Evolutionary conservation across 2,329 filamentous ascomycete species (phyloP), one percentile per base, ranked within the genome.

Genomic region (Penicillium sp.): DNA sequence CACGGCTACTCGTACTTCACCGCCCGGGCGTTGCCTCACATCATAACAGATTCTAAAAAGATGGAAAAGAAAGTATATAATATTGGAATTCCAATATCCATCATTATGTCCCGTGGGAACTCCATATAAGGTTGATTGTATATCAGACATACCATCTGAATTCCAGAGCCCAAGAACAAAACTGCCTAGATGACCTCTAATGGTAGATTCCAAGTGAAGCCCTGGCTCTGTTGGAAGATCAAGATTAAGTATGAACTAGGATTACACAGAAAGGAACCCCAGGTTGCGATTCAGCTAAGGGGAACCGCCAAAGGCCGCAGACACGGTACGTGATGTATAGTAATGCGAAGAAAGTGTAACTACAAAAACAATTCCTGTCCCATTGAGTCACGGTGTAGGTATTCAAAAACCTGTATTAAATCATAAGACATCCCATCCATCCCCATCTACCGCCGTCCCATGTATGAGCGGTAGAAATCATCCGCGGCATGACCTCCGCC

Each of bases 401-500:
- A 31, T 24, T 16, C 39, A 16, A 21, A 13, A 35, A 27, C 27
- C 21, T 24, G 26, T 46, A 31, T 24, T 26, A 22, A 45, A 53
- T 53, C 50, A 53, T 53, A 45, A 53, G 21, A 35, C 29, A 14
- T 53, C 39, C 49, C 50, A 52, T 52, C 37, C 22, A 33, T 31
- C 33, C 31, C 33, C 45, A 11, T 65, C 62, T 68, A 89, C 75
- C 88, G 84, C 63, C 90, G 82, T 42, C 89, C 90, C 80, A 91
- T 87, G 77, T 91, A 96, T 54, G 91, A 96, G 49, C 90, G 85
- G 74, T 95, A 96, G 76, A 98, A 97, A 74, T 91, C 90, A 71
- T 96, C 92, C 1, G 90, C 88, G 16, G 89, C 88, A 70, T 90
- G 88, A 57, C 74, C 77, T 57, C 74, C 74, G 61, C 76, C 79